Evolutionary conservation across 495 filamentous ascomycete genomes (phyloP).

Genomic region (Podospora anserina): DNA sequence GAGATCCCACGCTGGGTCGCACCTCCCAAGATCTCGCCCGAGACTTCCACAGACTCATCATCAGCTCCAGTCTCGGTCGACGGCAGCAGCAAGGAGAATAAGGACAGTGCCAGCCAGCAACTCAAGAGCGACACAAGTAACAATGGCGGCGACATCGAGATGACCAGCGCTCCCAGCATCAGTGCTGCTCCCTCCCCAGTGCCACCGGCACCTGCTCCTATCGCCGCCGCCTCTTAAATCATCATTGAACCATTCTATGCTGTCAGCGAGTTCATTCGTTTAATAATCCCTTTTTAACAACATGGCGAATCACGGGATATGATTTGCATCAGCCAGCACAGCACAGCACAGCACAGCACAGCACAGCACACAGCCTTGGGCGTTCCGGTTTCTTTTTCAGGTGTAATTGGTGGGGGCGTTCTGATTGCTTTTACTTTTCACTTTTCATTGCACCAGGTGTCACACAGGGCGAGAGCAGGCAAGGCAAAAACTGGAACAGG

Average conservation of each 20-base stretch:
- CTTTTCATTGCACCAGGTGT: background rate
- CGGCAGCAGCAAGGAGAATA: slow-evolving; percentile 73
- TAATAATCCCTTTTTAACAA: background rate
- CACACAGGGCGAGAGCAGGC: background rate
- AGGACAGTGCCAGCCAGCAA: slow-evolving; percentile 56
- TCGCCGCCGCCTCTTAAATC: slow-evolving; percentile 17
- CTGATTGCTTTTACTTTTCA: background rate
- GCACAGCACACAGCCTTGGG: background rate
- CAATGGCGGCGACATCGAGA: slow-evolving; percentile 53
- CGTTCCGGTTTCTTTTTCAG: slow-evolving; percentile 3
- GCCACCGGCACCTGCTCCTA: slow-evolving; percentile 9
- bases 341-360: no score
- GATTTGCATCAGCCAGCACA: background rate
- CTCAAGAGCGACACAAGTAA: slow-evolving; percentile 69
- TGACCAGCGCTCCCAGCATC: slow-evolving; percentile 40
- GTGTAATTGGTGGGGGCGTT: background rate
- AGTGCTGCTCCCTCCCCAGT: slow-evolving; percentile 46
- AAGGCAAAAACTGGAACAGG: background rate
- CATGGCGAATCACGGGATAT: background rate
- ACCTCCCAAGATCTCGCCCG: slow-evolving; percentile 52
- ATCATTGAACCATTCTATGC: background rate
- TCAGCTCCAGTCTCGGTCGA: slow-evolving; percentile 50
- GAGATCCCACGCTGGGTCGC: slow-evolving; percentile 79
- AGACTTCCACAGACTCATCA: slow-evolving; percentile 33
- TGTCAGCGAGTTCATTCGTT: background rate